Evolutionary conservation across 2,329 filamentous ascomycete genomes (phyloP).

Genomic region (Ascochyta fabae): DNA sequence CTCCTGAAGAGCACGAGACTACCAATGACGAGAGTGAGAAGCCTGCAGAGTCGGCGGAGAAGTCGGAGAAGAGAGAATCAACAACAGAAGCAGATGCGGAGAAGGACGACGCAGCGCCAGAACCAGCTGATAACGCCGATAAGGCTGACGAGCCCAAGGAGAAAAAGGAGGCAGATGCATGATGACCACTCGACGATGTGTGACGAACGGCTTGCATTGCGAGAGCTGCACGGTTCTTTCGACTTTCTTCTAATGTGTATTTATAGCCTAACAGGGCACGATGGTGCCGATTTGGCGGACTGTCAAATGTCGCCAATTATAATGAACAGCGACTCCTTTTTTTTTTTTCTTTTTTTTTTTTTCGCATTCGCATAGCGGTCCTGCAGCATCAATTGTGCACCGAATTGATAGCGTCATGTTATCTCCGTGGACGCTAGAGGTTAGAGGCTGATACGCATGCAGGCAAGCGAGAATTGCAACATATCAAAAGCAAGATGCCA

Average conservation of each 20-base stretch:
- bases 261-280: constrained; percentile 8
- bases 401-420: constrained; percentile 2
- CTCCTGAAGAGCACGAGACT: constrained; percentile 1
- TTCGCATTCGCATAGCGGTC: neutral
- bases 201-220: constrained; percentile 4
- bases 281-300: neutral
- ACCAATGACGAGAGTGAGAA: constrained; percentile 5
- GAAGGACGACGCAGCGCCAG: neutral
- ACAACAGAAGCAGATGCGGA: neutral
- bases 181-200: constrained; percentile 6
- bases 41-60: constrained; percentile 1
- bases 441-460: constrained; percentile 2
- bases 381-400: neutral
- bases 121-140: constrained; percentile 1
- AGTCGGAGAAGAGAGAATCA: constrained; percentile 1
- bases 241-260: constrained; percentile 13
- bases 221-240: neutral
- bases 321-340: constrained; percentile 5
- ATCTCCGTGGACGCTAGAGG: neutral
- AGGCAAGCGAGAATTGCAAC: neutral
- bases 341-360: neutral
- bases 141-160: constrained; percentile 7
- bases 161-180: constrained; percentile 13
- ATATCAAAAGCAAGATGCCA: constrained; percentile 6
- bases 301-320: neutral